phyloP scores from a whole-genome alignment of 2,329 filamentous ascomycete genomes.

The Metarhizium guizhouense region DNA sequence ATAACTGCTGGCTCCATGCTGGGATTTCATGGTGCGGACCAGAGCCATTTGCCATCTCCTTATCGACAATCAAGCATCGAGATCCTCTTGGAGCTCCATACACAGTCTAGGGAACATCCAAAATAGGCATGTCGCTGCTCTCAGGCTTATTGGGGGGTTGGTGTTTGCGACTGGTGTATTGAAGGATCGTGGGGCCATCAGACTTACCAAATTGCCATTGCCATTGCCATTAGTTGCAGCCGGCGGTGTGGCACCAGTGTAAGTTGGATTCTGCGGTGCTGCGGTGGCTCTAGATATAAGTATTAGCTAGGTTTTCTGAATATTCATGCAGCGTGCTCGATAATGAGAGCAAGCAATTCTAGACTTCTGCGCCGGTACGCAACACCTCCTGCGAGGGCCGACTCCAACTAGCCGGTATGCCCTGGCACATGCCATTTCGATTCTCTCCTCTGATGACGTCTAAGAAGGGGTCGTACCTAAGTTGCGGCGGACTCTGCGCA shows the following conservation, averaged over 20 bases:
- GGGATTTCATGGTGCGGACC: no score
- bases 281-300: slow-evolving; percentile 9
- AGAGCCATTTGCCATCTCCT: neutral
- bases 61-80: neutral
- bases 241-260: slow-evolving; percentile 26
- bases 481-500: slow-evolving; percentile 32
- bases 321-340: neutral
- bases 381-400: no score
- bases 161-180: neutral
- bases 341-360: neutral
- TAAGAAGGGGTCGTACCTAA: slow-evolving; percentile 30
- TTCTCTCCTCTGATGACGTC: neutral
- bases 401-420: no score
- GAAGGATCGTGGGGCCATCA: neutral
- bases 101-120: neutral
- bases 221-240: slow-evolving; percentile 31
- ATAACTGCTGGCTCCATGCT: no score
- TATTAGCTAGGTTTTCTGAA: slow-evolving; percentile 5
- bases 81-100: neutral
- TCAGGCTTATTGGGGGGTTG: neutral
- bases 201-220: slow-evolving; percentile 32
- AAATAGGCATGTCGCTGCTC: neutral
- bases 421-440: neutral
- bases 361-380: neutral
- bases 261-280: slow-evolving; percentile 14